Evolutionary conservation across 495 filamentous ascomycete species (phyloP).

Genomic region (Aspergillus sparsus): DNA sequence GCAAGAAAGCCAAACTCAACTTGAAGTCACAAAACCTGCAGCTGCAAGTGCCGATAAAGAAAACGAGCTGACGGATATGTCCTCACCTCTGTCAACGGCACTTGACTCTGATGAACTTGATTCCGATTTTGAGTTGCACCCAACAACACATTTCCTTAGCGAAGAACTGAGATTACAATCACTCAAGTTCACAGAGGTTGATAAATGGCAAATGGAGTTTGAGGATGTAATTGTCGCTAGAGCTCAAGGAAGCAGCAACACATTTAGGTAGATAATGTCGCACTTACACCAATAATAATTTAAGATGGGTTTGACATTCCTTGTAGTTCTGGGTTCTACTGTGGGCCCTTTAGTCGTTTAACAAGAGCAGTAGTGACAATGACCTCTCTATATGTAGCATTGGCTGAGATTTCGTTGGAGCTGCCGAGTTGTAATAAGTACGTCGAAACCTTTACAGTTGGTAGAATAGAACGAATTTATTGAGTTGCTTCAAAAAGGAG

Average conservation of each 20-base stretch:
- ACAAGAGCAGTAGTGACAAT: too few species aligned
- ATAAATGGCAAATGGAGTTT: slow-evolving; percentile 74
- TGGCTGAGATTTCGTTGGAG: too few species aligned
- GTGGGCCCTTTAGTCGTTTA: too few species aligned
- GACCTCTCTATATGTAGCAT: too few species aligned
- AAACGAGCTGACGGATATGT: slow-evolving; percentile 30
- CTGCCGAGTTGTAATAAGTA: too few species aligned
- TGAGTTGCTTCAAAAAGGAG: too few species aligned
- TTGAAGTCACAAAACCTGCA: slow-evolving; percentile 8
- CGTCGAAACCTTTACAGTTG: too few species aligned
- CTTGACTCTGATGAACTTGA: slow-evolving; percentile 38
- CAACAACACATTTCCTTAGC: slow-evolving; percentile 29
- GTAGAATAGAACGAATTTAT: too few species aligned
- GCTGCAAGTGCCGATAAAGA: background rate
- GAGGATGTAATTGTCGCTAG: slow-evolving; percentile 53
- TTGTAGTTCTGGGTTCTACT: too few species aligned
- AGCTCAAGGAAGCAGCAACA: slow-evolving; percentile 24
- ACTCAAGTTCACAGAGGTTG: slow-evolving; percentile 66
- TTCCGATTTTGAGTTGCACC: slow-evolving; percentile 26
- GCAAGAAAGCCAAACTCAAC: slow-evolving; percentile 10
- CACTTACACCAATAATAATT: background rate
- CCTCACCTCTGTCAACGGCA: slow-evolving; percentile 44
- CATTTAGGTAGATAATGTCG: slow-evolving; percentile 19
- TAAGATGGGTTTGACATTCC: background rate
- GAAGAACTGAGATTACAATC: slow-evolving; percentile 41